These are phyloP conservation scores for Exophiala sp. DNA, from an alignment of 2,329 filamentous ascomycete species.

Conservation along the genomic window DNA sequence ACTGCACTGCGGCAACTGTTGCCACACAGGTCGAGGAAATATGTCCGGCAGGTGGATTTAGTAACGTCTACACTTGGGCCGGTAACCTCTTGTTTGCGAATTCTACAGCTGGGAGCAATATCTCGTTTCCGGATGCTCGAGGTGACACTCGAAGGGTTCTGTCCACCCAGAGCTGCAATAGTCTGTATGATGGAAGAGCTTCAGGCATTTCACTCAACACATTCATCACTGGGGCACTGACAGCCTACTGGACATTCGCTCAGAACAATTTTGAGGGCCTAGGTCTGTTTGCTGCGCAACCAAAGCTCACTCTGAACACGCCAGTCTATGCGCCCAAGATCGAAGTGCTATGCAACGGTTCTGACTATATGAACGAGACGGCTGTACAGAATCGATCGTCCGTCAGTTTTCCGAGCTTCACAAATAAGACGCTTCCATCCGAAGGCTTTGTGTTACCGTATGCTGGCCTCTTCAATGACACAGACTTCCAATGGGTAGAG, in stretches of 20 bases:
- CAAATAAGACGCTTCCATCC: slow-evolving; percentile 9
- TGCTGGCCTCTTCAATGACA: slow-evolving; percentile 13
- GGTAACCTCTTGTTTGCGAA: slow-evolving; percentile 18
- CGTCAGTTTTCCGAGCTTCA: slow-evolving; percentile 20
- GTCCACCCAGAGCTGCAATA: slow-evolving; percentile 15
- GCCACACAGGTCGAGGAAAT: slow-evolving; percentile 11
- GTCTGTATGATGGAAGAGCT: slow-evolving; percentile 17
- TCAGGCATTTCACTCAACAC: slow-evolving; percentile 18
- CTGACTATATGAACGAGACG: slow-evolving; percentile 10
- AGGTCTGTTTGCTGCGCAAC: slow-evolving; percentile 8
- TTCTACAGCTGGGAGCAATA: slow-evolving; percentile 15
- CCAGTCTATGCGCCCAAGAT: slow-evolving; percentile 17
- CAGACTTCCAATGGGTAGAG: slow-evolving; percentile 17
- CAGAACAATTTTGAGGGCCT: slow-evolving; percentile 18
- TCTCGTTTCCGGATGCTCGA: slow-evolving; percentile 13
- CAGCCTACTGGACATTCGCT: slow-evolving; percentile 17
- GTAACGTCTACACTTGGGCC: slow-evolving; percentile 15
- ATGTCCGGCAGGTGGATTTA: slow-evolving; percentile 13
- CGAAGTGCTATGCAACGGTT: slow-evolving; percentile 19
- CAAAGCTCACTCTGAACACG: slow-evolving; percentile 11
- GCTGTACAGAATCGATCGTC: slow-evolving; percentile 5
- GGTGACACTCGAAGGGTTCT: slow-evolving; percentile 19
- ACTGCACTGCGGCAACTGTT: slow-evolving; percentile 5
- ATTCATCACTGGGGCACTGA: slow-evolving; percentile 15
- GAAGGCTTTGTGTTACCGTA: slow-evolving; percentile 16